phyloP scores from a whole-genome alignment of 2,329 filamentous ascomycete genomes.

The Colletotrichum filicis region DNA sequence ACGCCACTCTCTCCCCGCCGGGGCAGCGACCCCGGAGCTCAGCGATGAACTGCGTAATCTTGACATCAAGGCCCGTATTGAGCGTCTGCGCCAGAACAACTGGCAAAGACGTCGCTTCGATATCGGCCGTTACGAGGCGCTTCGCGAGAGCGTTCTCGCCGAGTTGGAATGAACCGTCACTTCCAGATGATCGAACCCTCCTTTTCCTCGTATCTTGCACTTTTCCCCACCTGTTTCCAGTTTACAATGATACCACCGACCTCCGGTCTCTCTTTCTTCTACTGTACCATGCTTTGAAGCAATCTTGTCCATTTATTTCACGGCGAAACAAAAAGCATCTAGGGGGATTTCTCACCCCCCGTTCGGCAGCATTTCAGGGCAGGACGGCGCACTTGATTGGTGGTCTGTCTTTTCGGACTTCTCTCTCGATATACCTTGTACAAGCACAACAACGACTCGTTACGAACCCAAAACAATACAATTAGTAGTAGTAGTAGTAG shows the following conservation, averaged over 20 bases:
- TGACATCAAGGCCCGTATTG: conserved; percentile 63
- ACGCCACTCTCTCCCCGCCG: conserved; percentile 30
- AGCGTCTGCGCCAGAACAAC: conserved; percentile 62
- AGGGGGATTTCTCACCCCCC: neutral
- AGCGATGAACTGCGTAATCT: conserved; percentile 50
- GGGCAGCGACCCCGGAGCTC: conserved; percentile 30
- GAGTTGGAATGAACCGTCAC: conserved; percentile 52
- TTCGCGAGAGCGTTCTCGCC: conserved; percentile 62
- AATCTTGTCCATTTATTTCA: neutral
- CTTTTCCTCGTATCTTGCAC: neutral
- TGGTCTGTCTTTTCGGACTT: too few relatives aligned
- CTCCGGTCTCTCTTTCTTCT: neutral
- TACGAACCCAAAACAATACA: conserved; percentile 13
- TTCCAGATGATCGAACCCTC: conserved; percentile 12
- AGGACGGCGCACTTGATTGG: neutral
- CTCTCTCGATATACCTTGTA: conserved; percentile 23
- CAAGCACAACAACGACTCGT: conserved; percentile 18
- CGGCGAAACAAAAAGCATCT: conserved; percentile 10
- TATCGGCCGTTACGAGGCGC: conserved; percentile 60
- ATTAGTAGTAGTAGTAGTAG: conserved; percentile 19
- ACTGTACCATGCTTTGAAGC: neutral
- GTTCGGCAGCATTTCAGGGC: neutral
- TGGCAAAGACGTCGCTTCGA: conserved; percentile 69
- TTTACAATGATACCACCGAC: conserved; percentile 27
- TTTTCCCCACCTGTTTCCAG: neutral